phyloP scores from a whole-genome alignment of 1,139 yeast genomes.

The Ashbya aceris region DNA sequence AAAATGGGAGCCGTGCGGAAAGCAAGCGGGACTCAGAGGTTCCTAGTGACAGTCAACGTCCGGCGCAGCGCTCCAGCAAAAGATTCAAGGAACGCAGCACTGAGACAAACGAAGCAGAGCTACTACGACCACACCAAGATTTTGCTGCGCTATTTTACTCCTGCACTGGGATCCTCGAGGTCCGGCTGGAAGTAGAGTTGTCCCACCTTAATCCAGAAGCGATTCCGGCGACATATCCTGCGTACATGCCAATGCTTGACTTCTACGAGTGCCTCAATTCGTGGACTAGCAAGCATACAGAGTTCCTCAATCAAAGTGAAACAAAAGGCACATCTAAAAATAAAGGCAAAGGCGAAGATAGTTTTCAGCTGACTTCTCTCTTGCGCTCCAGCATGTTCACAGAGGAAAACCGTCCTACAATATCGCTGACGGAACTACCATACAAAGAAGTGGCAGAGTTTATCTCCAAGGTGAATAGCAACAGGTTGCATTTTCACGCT shows the following conservation, averaged over 20 bases:
- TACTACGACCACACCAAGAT: background rate
- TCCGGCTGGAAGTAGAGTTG: constrained; percentile 9
- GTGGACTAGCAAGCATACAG: constrained; percentile 38
- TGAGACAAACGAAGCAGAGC: constrained; percentile 19
- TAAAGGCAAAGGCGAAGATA: constrained; percentile 13
- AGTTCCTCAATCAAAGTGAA: constrained; percentile 28
- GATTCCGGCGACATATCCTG: constrained; percentile 6
- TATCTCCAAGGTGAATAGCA: constrained; percentile 29
- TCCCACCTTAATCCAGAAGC: constrained; percentile 17
- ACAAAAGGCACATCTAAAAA: constrained; percentile 6
- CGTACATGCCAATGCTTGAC: constrained; percentile 25
- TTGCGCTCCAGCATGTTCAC: constrained; percentile 23
- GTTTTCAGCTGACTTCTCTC: constrained; percentile 22
- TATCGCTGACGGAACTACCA: constrained; percentile 12
- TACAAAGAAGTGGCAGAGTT: constrained; percentile 29
- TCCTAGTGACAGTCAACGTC: constrained; percentile 12
- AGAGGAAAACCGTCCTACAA: constrained; percentile 13
- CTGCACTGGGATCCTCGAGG: constrained; percentile 24
- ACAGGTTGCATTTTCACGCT: constrained; percentile 38
- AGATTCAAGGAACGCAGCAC: constrained; percentile 28
- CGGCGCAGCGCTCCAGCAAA: constrained; percentile 32
- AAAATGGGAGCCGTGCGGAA: background rate
- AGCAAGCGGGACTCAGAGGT: constrained; percentile 9
- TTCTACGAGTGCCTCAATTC: constrained; percentile 32
- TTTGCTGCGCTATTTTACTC: constrained; percentile 2